A percentile compares a stretch with the other conserved stretches of the same genome.
phyloP scores from a whole-genome alignment of 2,329 filamentous ascomycete genomes.

The Hypoxylon sp. region DNA sequence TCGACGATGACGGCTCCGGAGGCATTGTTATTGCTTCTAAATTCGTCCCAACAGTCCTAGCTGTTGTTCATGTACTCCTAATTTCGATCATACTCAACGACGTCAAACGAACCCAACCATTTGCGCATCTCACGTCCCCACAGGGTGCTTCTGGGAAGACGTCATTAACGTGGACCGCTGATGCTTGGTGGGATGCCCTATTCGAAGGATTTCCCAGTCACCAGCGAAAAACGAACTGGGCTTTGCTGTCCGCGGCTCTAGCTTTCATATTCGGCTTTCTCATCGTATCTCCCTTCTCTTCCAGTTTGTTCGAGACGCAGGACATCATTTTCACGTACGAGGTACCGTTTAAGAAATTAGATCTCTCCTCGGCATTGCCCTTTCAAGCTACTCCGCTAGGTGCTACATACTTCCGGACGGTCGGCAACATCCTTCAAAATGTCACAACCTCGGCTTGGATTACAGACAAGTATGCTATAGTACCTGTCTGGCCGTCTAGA shows the following conservation, averaged over 20 bases:
- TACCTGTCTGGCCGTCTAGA: constrained; percentile 37
- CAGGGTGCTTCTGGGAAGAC: constrained; percentile 23
- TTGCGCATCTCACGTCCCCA: constrained; percentile 35
- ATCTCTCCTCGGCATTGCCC: constrained; percentile 20
- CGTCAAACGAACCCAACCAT: constrained; percentile 40
- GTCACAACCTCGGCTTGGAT: constrained; percentile 41
- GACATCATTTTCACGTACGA: constrained; percentile 30
- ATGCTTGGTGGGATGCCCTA: constrained; percentile 40
- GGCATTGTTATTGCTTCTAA: constrained; percentile 30
- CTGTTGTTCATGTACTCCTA: constrained; percentile 36
- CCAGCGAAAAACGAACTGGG: constrained; percentile 26
- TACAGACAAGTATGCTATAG: constrained; percentile 30
- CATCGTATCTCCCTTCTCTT: constrained; percentile 38
- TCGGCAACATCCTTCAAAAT: constrained; percentile 39
- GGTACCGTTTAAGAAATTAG: constrained; percentile 23
- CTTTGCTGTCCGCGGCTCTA: constrained; percentile 24
- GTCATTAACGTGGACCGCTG: constrained; percentile 40
- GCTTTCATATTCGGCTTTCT: constrained; percentile 33
- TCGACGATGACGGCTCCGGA: constrained; percentile 32
- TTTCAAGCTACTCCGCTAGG: constrained; percentile 25
- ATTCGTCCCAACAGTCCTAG: constrained; percentile 38
- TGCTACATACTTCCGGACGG: constrained; percentile 39
- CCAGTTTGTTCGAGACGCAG: constrained; percentile 32
- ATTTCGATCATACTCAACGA: constrained; percentile 40
- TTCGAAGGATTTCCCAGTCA: constrained; percentile 28